Conservation (phyloP, 1,284 basidiomycete species). For the Cryptococcus deneoformans region DNA sequence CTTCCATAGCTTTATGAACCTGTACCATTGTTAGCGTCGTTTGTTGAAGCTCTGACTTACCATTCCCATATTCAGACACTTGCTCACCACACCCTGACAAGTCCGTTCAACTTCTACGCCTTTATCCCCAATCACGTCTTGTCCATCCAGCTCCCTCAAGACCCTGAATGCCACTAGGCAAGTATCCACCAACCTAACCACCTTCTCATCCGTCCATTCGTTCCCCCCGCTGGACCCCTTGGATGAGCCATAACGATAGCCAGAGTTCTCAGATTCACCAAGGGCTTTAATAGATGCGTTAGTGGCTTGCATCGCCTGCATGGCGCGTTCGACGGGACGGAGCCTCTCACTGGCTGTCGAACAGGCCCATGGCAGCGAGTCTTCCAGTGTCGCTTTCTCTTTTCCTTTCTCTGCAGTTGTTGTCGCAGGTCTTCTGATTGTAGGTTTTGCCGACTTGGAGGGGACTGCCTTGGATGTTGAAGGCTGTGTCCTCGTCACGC, state of each 20-base stretch:
- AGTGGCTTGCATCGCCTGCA: constrained; percentile 16
- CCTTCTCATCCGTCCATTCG: constrained; percentile 19
- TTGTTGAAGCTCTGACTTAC: constrained; percentile 16
- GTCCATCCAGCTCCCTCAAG: constrained; percentile 19
- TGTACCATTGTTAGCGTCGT: constrained; percentile 4
- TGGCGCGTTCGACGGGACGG: constrained; percentile 10
- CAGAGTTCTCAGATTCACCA: constrained; percentile 12
- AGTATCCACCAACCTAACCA: constrained; percentile 7
- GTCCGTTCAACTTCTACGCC: constrained; percentile 31
- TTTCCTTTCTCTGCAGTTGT: constrained; percentile 9
- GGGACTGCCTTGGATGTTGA: constrained; percentile 1
- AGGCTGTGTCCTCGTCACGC: not conserved
- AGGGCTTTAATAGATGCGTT: constrained; percentile 17
- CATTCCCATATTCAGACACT: constrained; percentile 26
- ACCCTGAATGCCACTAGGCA: constrained; percentile 17
- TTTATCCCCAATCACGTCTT: constrained; percentile 14
- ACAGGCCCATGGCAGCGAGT: constrained; percentile 13
- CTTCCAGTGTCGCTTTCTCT: constrained; percentile 4
- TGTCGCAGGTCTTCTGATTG: not conserved
- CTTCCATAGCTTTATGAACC: constrained; percentile 19
- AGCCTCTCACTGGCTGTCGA: not conserved
- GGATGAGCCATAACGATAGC: constrained; percentile 15
- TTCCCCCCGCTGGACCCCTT: not conserved
- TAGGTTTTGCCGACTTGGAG: not conserved
- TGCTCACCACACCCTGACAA: constrained; percentile 16